phyloP scores from a whole-genome alignment of 2,329 filamentous ascomycete species.

The Fusarium sp. region DNA sequence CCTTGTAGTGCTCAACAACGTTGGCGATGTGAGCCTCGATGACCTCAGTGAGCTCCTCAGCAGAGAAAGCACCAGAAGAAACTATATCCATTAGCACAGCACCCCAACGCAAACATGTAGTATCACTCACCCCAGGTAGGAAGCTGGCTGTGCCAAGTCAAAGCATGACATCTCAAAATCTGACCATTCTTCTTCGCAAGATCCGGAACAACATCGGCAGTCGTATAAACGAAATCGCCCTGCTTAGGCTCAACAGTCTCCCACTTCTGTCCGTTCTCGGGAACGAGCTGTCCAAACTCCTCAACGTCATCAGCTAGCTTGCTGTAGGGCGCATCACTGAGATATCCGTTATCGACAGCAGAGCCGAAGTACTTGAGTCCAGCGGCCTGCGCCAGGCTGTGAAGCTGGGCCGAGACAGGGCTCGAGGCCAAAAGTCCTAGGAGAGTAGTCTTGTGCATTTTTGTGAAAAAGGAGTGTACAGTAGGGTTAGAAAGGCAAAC shows the following conservation, averaged over 20 bases:
- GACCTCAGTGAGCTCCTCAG: constrained; percentile 64
- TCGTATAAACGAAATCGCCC: constrained; percentile 66
- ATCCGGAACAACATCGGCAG: constrained; percentile 64
- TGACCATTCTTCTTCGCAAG: constrained; percentile 60
- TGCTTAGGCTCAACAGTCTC: constrained; percentile 67
- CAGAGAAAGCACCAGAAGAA: constrained; percentile 61
- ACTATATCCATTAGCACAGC: constrained; percentile 19
- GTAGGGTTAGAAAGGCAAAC: constrained; percentile 8
- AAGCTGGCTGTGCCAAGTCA: constrained; percentile 58
- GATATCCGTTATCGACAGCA: constrained; percentile 68
- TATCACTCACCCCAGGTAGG: constrained; percentile 41
- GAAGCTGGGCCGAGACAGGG: constrained; percentile 52
- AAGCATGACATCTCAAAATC: constrained; percentile 70
- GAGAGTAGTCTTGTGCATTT: constrained; percentile 39
- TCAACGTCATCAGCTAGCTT: constrained; percentile 62
- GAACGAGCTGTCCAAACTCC: constrained; percentile 73
- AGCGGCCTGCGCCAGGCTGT: constrained; percentile 64
- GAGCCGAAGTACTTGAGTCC: constrained; percentile 73
- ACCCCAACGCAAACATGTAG: rapidly evolving
- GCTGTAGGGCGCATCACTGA: constrained; percentile 65
- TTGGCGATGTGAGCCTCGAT: constrained; percentile 67
- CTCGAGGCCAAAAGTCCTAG: constrained; percentile 41
- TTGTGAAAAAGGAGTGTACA: background rate
- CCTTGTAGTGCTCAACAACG: constrained; percentile 67
- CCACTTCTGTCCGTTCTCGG: constrained; percentile 74